phyloP scores from a whole-genome alignment of 2,329 filamentous ascomycete genomes.

The Geosmithia morbida region DNA sequence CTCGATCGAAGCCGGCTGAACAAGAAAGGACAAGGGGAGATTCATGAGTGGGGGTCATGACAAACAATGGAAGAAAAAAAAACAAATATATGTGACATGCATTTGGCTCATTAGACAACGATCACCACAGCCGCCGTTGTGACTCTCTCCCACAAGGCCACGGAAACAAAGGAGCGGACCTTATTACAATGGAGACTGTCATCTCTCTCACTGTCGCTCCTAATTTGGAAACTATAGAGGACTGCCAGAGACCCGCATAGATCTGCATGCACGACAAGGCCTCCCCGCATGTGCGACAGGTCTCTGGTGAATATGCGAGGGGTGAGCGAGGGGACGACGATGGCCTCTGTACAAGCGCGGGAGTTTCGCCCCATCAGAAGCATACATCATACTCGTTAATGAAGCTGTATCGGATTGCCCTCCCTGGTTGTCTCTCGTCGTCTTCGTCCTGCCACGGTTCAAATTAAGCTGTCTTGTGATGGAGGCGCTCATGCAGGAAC shows the following conservation, averaged over 20 bases:
- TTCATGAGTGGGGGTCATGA: not conserved
- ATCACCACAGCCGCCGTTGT: not conserved
- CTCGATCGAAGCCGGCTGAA: not conserved
- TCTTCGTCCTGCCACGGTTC: not conserved
- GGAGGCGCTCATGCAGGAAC: too few relatives aligned
- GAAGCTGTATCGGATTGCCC: not conserved
- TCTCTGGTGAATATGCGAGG: not conserved
- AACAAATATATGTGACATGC: not conserved
- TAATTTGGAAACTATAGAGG: not conserved
- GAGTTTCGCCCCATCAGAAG: too few relatives aligned
- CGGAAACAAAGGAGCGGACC: too few relatives aligned
- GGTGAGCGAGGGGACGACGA: too few relatives aligned
- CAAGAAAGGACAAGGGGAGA: not conserved
- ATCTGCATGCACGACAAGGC: not conserved
- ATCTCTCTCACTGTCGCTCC: not conserved
- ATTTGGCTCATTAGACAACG: not conserved
- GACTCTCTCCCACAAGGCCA: not conserved
- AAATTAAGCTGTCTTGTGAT: not conserved
- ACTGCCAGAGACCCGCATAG: not conserved
- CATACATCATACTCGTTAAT: too few relatives aligned
- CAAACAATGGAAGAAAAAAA: not conserved
- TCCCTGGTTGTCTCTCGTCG: not conserved
- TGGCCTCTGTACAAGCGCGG: too few relatives aligned
- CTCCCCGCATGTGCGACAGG: not conserved
- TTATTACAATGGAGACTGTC: not conserved